phyloP scores from a whole-genome alignment of 139 green algal species.

The Chlorella vulgaris region DNA sequence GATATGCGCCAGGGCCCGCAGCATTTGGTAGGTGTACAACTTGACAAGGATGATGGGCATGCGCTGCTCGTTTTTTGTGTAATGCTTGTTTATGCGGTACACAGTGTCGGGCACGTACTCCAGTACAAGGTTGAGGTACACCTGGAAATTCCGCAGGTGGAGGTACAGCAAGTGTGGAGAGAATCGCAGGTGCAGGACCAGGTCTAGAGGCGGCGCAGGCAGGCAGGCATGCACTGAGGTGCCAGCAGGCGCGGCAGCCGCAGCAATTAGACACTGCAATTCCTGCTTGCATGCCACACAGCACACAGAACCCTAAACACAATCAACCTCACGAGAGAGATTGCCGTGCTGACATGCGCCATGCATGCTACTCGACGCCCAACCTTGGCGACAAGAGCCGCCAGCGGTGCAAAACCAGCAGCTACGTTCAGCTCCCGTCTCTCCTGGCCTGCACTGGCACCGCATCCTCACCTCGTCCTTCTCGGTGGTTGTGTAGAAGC shows the following conservation, averaged over 20 bases:
- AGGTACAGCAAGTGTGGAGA: neutral
- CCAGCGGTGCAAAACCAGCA: neutral
- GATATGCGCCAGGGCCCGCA: conserved; percentile 82
- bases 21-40: conserved; percentile 95
- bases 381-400: too few species aligned
- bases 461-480: conserved; percentile 57
- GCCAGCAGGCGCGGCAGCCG: too few species aligned
- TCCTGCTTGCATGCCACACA: too few species aligned
- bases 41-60: conserved; percentile 96
- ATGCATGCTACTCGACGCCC: too few species aligned
- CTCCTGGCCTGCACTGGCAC: too few species aligned
- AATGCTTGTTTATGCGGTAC: conserved; percentile 97
- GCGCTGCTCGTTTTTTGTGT: conserved; percentile 90
- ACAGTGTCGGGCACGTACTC: conserved; percentile 99
- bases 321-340: too few species aligned
- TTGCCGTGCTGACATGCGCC: too few species aligned
- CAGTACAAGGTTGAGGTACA: conserved; percentile 99
- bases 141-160: conserved; percentile 50
- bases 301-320: too few species aligned
- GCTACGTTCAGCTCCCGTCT: neutral
- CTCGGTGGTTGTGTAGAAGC: conserved; percentile 91
- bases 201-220: too few species aligned
- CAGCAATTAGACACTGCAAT: too few species aligned
- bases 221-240: too few species aligned
- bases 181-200: neutral